Evolutionary conservation across 2,329 filamentous ascomycete genomes (phyloP), one percentile per base, ranked within the genome.

Genomic region (Gliomastix tumulicola): DNA sequence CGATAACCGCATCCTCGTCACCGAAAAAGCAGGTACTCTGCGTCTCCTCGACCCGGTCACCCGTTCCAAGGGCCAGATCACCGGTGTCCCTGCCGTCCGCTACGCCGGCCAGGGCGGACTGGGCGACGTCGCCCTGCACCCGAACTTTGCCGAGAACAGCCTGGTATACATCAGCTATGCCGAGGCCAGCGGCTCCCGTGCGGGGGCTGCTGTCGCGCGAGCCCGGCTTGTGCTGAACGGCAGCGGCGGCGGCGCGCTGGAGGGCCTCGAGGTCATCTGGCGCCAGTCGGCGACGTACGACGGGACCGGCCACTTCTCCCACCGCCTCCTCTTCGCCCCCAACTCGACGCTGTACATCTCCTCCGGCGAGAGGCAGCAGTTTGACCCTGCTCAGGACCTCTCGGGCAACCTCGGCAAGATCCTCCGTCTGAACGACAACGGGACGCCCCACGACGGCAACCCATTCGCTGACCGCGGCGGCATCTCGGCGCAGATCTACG

Each of bases 381-480:
- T 57, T 43, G 43, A 39, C 25, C 54, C 54, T 21, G 34, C 54
- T 13, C 53, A 57, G 45, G 39, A 38, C 41, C 51, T 56, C 51
- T 50, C 47, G 13, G 38, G 38, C 48, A 57, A 57, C 49, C 52
- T 57, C 32, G 54, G 54, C 49, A 57, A 57, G 51, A 48, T 57
- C 36, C 49, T 57, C 44, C 45, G 41, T 38, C 45, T 57, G 42
- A 50, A 56, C 37, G 54, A 57, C 34, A 49, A 57, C 49, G 54
- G 54, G 36, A 54, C 54, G 35, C 41, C 48, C 19, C 49, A 44
- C 38, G 52, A 45, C 16, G 53, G 47, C 46, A 57, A 57, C 48
- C 54, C 54, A 37, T 57, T 57, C 44, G 49, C 51, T 32, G 45
- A 41, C 47, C 40, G 52, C 34, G 54, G 54, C 41, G 45, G 37